Percentiles rank a stretch among this genome's conserved stretches.
Conservation (phyloP, 805 yeast genomes). For the Saturnispora galanensis region DNA sequence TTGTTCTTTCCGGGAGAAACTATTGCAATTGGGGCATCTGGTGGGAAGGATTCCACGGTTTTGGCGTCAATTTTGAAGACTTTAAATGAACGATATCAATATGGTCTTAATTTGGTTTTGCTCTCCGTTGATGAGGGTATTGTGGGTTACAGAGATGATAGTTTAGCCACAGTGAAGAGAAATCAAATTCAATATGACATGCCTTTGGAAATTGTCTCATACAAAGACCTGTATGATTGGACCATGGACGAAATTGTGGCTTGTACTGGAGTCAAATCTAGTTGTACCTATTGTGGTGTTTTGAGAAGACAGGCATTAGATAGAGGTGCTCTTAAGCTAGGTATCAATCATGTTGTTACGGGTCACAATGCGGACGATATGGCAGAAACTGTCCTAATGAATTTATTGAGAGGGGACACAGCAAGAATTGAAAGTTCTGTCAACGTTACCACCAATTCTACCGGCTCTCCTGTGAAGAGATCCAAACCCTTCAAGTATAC, state of each 20-base stretch:
- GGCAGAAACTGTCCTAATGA: slow-evolving; percentile 98
- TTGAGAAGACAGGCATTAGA: slow-evolving; percentile 93
- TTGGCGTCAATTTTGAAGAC: slow-evolving; percentile 80
- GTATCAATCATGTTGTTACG: slow-evolving; percentile 84
- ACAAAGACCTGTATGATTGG: slow-evolving; percentile 89
- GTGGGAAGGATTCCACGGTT: slow-evolving; percentile 97
- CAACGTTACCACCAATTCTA: slow-evolving; percentile 68
- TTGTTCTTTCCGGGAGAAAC: slow-evolving; percentile 74
- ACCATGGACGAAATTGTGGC: slow-evolving; percentile 97
- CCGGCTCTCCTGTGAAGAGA: slow-evolving; percentile 84
- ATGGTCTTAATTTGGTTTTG: slow-evolving; percentile 76
- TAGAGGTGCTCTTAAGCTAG: slow-evolving; percentile 83
- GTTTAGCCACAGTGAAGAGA: slow-evolving; percentile 91
- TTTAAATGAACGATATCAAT: slow-evolving; percentile 77
- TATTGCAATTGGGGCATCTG: slow-evolving; percentile 97
- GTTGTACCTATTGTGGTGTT: slow-evolving; percentile 98
- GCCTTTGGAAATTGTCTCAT: slow-evolving; percentile 47
- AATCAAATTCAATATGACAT: slow-evolving; percentile 61
- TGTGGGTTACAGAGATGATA: slow-evolving; percentile 93
- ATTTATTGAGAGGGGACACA: slow-evolving; percentile 88
- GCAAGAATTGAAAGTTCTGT: slow-evolving; percentile 87
- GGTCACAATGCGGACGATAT: slow-evolving; percentile 99
- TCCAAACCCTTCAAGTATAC: slow-evolving; percentile 94
- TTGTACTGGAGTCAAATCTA: slow-evolving; percentile 85
- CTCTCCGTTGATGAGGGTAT: slow-evolving; percentile 95